A percentile compares a stretch with the other conserved stretches of the same genome.
Conservation (phyloP, 495 filamentous ascomycete species). For the Friedmanniomyces simplex region DNA sequence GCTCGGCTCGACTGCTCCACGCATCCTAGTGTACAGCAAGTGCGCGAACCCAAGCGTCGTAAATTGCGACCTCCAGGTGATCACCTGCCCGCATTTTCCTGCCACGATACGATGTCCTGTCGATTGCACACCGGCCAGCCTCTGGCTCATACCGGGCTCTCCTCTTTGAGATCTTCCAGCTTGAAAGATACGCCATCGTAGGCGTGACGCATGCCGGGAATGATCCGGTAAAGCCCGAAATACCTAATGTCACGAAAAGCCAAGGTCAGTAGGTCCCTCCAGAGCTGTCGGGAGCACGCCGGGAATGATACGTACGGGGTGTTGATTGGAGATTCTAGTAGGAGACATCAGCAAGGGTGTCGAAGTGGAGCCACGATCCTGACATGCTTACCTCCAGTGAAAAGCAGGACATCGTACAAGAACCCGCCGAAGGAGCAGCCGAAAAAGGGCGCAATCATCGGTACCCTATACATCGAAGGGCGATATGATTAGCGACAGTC, state of each 20-base stretch:
- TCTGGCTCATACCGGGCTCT: conserved; percentile 6
- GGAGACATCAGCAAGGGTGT: too few relatives aligned
- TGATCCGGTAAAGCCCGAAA: conserved; percentile 36
- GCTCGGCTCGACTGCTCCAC: too few relatives aligned
- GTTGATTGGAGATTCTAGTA: conserved; percentile 47
- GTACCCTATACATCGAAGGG: conserved; percentile 20
- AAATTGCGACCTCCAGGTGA: background rate
- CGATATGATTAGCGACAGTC: too few relatives aligned
- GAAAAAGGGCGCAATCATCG: conserved; percentile 49
- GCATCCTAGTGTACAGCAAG: too few relatives aligned
- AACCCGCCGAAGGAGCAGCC: conserved; percentile 51
- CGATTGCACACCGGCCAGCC: background rate
- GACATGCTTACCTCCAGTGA: conserved; percentile 33
- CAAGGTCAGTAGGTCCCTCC: too few relatives aligned
- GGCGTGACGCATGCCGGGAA: conserved; percentile 12
- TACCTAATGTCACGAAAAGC: too few relatives aligned
- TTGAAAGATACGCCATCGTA: conserved; percentile 8
- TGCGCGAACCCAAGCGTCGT: background rate
- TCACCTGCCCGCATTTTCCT: background rate
- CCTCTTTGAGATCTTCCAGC: conserved; percentile 7
- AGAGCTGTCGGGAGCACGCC: too few relatives aligned
- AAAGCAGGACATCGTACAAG: conserved; percentile 52
- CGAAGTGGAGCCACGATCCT: too few relatives aligned
- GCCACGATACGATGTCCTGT: background rate
- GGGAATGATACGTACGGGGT: conserved; percentile 37